Conservation (phyloP, 768 basidiomycete genomes). For the Termitomyces sp. region DNA sequence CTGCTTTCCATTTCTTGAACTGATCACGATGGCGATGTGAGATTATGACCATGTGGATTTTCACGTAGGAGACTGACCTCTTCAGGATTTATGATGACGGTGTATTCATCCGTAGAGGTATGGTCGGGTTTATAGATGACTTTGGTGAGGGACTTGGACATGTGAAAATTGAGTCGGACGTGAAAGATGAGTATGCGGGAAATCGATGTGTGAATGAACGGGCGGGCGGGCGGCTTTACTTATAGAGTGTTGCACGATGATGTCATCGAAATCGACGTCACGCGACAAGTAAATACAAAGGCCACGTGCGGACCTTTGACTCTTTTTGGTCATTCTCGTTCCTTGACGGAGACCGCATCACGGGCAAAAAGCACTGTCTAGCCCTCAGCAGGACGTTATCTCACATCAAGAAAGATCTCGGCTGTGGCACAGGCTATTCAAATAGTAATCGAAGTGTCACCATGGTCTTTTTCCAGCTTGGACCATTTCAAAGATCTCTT, state of each 20-base stretch:
- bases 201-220: background rate
- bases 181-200: conserved; percentile 4
- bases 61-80: conserved; percentile 44
- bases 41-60: conserved; percentile 9
- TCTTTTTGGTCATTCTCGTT: background rate
- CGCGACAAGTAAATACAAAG: conserved; percentile 19
- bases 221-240: conserved; percentile 12
- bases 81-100: conserved; percentile 59
- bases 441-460: background rate
- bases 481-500: conserved; percentile 10
- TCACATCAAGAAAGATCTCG: background rate
- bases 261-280: conserved; percentile 26
- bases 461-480: conserved; percentile 9
- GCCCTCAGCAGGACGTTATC: background rate
- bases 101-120: conserved; percentile 70
- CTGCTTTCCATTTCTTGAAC: conserved; percentile 78
- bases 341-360: background rate
- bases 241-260: conserved; percentile 15
- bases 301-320: conserved; percentile 3
- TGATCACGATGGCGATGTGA: conserved; percentile 21
- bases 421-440: background rate
- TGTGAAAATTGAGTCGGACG: conserved; percentile 20
- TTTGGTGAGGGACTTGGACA: conserved; percentile 54
- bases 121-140: conserved; percentile 79
- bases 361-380: background rate